Evolutionary conservation across 2,329 filamentous ascomycete genomes (phyloP), one percentile per base, ranked within the genome.

Genomic region (Nothophaeocryptopus gaeumannii): DNA sequence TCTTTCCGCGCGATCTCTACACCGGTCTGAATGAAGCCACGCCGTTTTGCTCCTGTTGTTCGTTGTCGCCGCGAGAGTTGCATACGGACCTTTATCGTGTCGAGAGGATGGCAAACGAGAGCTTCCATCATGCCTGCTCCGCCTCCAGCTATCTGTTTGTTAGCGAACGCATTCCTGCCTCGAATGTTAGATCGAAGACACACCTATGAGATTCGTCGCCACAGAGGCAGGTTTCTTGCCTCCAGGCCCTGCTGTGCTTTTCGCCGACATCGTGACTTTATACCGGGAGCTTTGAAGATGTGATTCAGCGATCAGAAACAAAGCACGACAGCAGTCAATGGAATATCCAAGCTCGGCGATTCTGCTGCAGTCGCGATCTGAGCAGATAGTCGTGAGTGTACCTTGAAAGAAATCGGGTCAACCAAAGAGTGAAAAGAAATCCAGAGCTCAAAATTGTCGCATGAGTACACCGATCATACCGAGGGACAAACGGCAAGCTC

Each of bases 51-150:
- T 54, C 93, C 93, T 49, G 90, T 90, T 53, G 83, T 81, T 60
- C 87, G 82, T 42, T 88, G 89, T 69, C 93, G 84, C 60, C 86
- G 82, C 48, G 93, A 97, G 53, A 99, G 85, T 76, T 99, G 93
- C 95, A 99, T 99, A 63, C 93, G 90, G 55, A 99, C 93, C 81
- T 99, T 96, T 78, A 97, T 95, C 53, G 91, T 96, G 72, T 96
- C 89, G 51, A 97, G 81, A 55, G 93, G 93, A 78, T 99, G 93
- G 72, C 93, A 99, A 46, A 78, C 90, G 56, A 99, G 84, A 41
- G 93, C 93, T 75, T 99, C 93, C 91, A 97, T 97, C 92, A 97
- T 96, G 67, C 93, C 93, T 63, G 93, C 93, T 72, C 89, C 89
- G 69, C 93, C 93, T 69, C 93, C 93, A 70, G 93, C 93, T 95